Percentiles rank a stretch among this genome's conserved stretches.
Evolutionary conservation across 345 rosid species (phyloP).

Genomic region (Citrus mangshanensis): DNA sequence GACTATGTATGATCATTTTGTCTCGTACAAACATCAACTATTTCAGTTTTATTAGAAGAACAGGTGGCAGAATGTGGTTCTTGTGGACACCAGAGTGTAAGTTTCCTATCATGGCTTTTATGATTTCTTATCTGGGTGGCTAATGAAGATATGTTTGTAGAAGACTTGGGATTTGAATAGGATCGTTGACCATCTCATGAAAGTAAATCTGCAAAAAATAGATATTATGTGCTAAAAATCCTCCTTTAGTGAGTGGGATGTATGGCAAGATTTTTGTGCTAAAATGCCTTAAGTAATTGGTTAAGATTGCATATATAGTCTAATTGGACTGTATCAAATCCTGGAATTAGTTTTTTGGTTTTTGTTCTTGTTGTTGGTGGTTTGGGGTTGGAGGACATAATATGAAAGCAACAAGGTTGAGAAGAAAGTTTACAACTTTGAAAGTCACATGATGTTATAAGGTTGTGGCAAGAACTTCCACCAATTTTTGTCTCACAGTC

Average conservation of each 20-base stretch:
- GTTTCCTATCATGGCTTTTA: conserved; percentile 12
- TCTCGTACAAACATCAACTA: conserved; percentile 1
- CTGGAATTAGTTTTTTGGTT: neutral
- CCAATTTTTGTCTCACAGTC: neutral
- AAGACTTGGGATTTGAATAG: neutral
- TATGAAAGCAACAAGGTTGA: no score
- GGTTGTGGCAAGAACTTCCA: neutral
- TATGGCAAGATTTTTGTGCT: neutral
- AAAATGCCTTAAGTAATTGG: neutral
- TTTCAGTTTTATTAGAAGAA: conserved; percentile 27
- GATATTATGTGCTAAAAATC: neutral
- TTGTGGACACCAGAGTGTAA: conserved; percentile 37
- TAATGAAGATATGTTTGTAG: neutral
- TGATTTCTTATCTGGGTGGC: conserved; percentile 1
- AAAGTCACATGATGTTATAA: neutral
- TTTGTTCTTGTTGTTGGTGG: no score
- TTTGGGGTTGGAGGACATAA: no score
- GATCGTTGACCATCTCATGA: neutral
- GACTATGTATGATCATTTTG: conserved; percentile 2
- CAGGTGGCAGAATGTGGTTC: conserved; percentile 20
- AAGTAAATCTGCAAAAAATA: conserved; percentile 1
- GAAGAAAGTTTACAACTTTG: neutral
- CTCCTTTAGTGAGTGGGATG: neutral
- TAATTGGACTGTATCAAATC: conserved; percentile 8
- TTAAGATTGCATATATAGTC: neutral